phyloP scores from a whole-genome alignment of 2,329 filamentous ascomycete genomes.

The Aspergillus terreus region DNA sequence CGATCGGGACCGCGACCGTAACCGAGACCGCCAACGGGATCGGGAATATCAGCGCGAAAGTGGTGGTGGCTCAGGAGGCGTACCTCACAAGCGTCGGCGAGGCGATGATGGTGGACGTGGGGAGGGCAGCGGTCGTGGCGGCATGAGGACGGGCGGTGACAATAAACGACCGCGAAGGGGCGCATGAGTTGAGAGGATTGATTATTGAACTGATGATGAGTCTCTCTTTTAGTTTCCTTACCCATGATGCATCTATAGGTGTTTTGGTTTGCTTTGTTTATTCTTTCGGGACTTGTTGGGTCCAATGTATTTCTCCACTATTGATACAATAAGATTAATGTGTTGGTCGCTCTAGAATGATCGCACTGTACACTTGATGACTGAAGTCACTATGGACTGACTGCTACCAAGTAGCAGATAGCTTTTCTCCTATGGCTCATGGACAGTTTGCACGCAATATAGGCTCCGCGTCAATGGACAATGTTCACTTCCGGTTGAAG shows the following conservation, averaged over 20 bases:
- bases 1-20: slow-evolving; percentile 33
- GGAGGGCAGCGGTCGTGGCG: slow-evolving; percentile 28
- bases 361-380: too few relatives aligned
- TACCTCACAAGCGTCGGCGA: slow-evolving; percentile 37
- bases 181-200: slow-evolving; percentile 17
- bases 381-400: too few relatives aligned
- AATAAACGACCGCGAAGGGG: slow-evolving; percentile 41
- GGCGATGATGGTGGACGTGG: slow-evolving; percentile 28
- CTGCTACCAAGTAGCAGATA: too few relatives aligned
- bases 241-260: not conserved
- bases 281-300: too few relatives aligned
- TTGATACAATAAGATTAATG: too few relatives aligned
- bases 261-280: too few relatives aligned
- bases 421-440: too few relatives aligned
- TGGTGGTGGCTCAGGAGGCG: slow-evolving; percentile 19
- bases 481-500: not conserved
- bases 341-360: too few relatives aligned
- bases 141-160: slow-evolving; percentile 38
- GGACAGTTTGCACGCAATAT: too few relatives aligned
- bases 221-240: not conserved
- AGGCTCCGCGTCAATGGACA: not conserved
- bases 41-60: slow-evolving; percentile 29
- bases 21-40: slow-evolving; percentile 32
- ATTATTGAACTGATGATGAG: too few relatives aligned
- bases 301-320: too few relatives aligned